Conservation (phyloP, 2,329 filamentous ascomycete species). For the Paecilomyces variotii region DNA sequence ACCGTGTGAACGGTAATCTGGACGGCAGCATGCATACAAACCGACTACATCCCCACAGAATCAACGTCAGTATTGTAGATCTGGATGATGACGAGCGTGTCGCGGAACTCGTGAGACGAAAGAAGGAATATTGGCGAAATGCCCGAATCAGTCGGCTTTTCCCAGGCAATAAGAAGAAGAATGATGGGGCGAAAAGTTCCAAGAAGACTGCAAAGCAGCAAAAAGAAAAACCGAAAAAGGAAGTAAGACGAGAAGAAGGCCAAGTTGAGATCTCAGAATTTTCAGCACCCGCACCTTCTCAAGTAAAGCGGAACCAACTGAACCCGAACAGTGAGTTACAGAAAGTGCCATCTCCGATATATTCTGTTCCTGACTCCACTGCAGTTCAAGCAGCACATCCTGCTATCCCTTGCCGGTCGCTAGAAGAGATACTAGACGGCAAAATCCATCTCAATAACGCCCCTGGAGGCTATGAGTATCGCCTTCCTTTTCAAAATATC, state of each 20-base stretch:
- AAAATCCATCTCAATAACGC: conserved; percentile 39
- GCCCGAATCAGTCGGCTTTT: conserved; percentile 31
- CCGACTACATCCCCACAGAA: conserved; percentile 38
- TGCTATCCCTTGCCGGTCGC: conserved; percentile 29
- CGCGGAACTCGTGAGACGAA: conserved; percentile 55
- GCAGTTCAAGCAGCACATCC: conserved; percentile 42
- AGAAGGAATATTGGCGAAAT: conserved; percentile 54
- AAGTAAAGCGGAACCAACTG: conserved; percentile 19
- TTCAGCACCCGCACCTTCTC: conserved; percentile 5
- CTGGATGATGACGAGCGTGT: conserved; percentile 40
- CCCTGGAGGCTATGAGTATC: conserved; percentile 36
- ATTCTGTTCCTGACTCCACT: conserved; percentile 8
- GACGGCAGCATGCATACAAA: conserved; percentile 68
- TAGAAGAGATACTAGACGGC: conserved; percentile 44
- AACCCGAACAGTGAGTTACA: conserved; percentile 36
- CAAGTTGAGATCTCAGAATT: conserved; percentile 14
- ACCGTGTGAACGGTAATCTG: conserved; percentile 46
- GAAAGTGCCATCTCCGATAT: not conserved
- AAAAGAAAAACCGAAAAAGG: conserved; percentile 23
- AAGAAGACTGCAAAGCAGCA: conserved; percentile 28
- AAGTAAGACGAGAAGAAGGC: conserved; percentile 21
- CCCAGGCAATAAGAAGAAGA: not conserved
- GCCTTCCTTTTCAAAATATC: conserved; percentile 64
- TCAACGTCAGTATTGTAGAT: conserved; percentile 52
- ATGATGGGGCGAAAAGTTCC: not conserved